Evolutionary conservation across 108 stramenopile genomes (phyloP).

Genomic region (Skeletonema tropicum): DNA sequence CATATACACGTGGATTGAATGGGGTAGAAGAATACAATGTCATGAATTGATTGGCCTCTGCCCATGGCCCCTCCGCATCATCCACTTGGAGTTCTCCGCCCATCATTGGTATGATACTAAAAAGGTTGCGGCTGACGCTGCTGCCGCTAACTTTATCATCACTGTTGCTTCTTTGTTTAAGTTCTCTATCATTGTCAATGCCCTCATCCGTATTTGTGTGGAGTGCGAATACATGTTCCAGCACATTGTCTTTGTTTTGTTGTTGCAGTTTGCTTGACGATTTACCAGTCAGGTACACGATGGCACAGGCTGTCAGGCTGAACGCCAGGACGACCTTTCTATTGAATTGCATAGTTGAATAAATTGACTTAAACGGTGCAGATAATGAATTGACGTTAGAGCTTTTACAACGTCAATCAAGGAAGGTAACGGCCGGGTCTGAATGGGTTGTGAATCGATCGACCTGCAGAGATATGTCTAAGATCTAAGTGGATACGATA

Average conservation of each 20-base stretch:
- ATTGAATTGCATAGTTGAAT: background rate
- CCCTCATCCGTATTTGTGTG: constrained; percentile 14
- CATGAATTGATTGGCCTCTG: background rate
- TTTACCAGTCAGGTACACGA: background rate
- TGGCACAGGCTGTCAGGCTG: background rate
- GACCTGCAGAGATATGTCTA: background rate
- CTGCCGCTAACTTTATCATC: background rate
- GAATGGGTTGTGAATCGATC: background rate
- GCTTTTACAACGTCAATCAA: too few species aligned
- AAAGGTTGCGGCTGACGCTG: constrained; percentile 14
- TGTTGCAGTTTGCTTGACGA: background rate
- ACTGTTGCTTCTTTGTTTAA: background rate
- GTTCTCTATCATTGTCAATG: background rate
- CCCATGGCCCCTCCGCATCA: constrained; percentile 20
- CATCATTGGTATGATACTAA: constrained; percentile 13
- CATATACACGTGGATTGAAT: constrained; percentile 27
- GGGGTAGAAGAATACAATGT: constrained; percentile 35
- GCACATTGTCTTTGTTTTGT: constrained; percentile 10
- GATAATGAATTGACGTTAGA: background rate
- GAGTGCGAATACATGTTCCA: constrained; percentile 15
- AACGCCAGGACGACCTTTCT: background rate
- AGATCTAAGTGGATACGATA: background rate
- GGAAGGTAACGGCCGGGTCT: too few species aligned
- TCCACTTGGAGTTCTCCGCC: constrained; percentile 24
- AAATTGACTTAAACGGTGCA: background rate